phyloP scores from a whole-genome alignment of 352 stramenopile genomes.

The Paralagenidium karlingii region DNA sequence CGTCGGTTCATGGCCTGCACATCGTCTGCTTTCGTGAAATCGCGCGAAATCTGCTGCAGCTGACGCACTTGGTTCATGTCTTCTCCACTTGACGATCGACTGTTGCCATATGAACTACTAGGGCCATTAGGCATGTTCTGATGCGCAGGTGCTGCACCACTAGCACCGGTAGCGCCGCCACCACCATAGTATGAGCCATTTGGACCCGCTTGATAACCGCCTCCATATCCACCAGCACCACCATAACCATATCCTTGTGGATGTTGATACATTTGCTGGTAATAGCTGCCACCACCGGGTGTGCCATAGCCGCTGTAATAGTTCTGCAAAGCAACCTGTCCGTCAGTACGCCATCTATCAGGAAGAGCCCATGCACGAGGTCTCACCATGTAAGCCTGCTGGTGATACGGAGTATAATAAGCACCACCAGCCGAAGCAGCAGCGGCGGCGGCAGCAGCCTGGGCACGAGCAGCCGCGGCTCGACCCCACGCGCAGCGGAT shows the following conservation, averaged over 20 bases:
- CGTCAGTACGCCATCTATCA: neutral
- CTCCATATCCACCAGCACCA: too few relatives aligned
- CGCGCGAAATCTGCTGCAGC: constrained; percentile 21
- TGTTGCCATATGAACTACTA: neutral
- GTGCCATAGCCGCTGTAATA: too few relatives aligned
- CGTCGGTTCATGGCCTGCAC: constrained; percentile 65
- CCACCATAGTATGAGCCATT: too few relatives aligned
- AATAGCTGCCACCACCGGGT: too few relatives aligned
- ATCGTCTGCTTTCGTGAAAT: constrained; percentile 68
- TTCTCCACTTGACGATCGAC: neutral
- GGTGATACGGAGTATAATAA: constrained; percentile 33
- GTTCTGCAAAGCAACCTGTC: too few relatives aligned
- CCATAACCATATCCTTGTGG: too few relatives aligned
- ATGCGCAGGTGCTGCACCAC: too few relatives aligned
- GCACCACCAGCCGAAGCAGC: too few relatives aligned
- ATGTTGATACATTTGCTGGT: too few relatives aligned
- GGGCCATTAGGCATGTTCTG: too few relatives aligned
- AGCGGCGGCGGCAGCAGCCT: constrained; percentile 5
- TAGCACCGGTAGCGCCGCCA: too few relatives aligned
- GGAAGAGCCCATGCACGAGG: neutral
- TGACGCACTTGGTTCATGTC: neutral
- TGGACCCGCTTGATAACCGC: too few relatives aligned
- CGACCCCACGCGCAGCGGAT: constrained; percentile 84
- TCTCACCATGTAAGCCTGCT: constrained; percentile 8
- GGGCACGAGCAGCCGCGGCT: constrained; percentile 41